These are phyloP conservation scores for Lipomyces kockii DNA, from an alignment of 805 yeast genomes.

Conservation along the genomic window DNA sequence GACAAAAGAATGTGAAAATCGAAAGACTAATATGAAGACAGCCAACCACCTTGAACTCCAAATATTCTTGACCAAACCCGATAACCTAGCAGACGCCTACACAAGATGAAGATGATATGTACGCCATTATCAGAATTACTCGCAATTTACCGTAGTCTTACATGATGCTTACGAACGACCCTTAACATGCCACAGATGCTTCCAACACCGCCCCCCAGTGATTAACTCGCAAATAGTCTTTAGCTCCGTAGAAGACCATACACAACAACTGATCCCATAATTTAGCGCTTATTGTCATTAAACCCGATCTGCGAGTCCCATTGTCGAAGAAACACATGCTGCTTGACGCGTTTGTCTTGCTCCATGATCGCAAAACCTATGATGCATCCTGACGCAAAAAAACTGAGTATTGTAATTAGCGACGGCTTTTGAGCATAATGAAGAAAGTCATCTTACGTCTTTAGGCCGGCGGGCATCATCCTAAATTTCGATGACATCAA, in stretches of 20 bases:
- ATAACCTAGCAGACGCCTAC: background rate
- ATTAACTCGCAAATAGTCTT: too few relatives aligned
- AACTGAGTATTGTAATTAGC: slow-evolving; percentile 11
- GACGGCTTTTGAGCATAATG: background rate
- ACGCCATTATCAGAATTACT: background rate
- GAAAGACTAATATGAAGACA: background rate
- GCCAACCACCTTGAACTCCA: background rate
- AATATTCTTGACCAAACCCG: background rate
- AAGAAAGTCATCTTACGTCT: slow-evolving; percentile 14
- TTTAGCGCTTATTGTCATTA: background rate
- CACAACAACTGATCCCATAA: background rate
- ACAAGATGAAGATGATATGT: background rate
- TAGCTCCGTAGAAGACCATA: background rate
- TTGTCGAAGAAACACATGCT: slow-evolving; percentile 17
- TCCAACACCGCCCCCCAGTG: too few relatives aligned
- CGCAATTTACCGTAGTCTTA: background rate
- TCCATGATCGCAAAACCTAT: slow-evolving; percentile 21
- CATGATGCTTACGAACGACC: background rate
- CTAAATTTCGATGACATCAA: slow-evolving; percentile 12
- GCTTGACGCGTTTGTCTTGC: slow-evolving; percentile 23
- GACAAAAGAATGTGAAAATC: background rate
- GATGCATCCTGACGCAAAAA: slow-evolving; percentile 11
- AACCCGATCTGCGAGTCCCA: slow-evolving; percentile 11
- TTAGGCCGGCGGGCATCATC: slow-evolving; percentile 16
- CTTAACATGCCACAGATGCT: background rate